Evolutionary conservation across 2,329 filamentous ascomycete genomes (phyloP), one percentile per base, ranked within the genome.

Genomic region (Orbilia brochopaga): DNA sequence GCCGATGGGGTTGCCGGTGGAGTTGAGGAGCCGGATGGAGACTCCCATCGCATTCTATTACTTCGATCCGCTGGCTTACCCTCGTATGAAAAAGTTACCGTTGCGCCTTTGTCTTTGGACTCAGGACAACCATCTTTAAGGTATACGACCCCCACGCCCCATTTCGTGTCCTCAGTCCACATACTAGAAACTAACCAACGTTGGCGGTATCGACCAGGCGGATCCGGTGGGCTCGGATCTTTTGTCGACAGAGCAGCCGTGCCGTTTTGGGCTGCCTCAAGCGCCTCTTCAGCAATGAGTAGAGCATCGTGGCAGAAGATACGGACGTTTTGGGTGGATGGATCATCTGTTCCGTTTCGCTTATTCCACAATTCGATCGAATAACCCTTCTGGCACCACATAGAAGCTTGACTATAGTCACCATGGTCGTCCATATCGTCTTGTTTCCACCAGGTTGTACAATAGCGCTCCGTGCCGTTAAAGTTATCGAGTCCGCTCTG

Each of bases 301-400:
- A 37, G 32, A 37, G 32, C 32, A 13, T 7, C 13, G 6, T 37
- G 32, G 32, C 32, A 37, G 13, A 37, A 37, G 6, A 37, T 37
- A 7, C 32, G 32, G 13, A 37, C 32, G 13, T 37, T 37, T 37
- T 6, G 32, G 32, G 6, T 13, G 6, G 32, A 13, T 37, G 32
- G 13, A 37, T 37, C 32, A 37, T 52, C n/a, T n/a, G n/a, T 24
- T 24, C 10, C 23, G 19, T 55, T 35, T 2, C 30, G 52, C 8
- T 3, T 5, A 40, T 55, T 55, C 30, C 30, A 55, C 19, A 55
- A 32, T 2, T 55, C 52, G n/a, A 55, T 11, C 13, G 52, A 37
- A 19, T 40, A 40, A 13, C 13, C 13, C 15, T 55, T 7, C 17
- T 40, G 2, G 30, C 52, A 55, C 6, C 6, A 55, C 2, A 40